Base-by-base conservation (phyloP, 2,329 filamentous ascomycete species). In the Talaromyces sp. region DNA sequence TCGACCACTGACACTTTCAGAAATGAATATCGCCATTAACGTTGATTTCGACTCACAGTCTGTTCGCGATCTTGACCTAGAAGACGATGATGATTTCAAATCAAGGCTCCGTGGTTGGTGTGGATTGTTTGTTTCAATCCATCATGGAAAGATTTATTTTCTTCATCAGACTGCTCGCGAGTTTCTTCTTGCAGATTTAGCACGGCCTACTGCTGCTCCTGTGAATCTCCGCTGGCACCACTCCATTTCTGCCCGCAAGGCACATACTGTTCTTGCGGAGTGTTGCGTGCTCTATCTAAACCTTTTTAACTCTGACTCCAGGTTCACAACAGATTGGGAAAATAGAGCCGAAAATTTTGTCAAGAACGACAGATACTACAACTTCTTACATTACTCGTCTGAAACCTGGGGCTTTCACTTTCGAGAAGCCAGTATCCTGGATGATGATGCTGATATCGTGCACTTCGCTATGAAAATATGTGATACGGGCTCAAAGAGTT, bases 91-190 rank as follows among this genome's bases (percentile, higher is more conserved):
- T 4, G 47, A 50, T 4, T 50, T 50, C 6, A 50, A 24, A 13
- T 14, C 35, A 37, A 47, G 63, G 52, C 24, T 58, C 9, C 33
- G 60, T 31, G 19, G 52, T 41, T 57, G 24, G 60, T 59, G 49
- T 63, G 69, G 70, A 10, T 52, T 71, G 16, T 70, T 72, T 45
- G 41, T 72, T 13, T 66, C 68, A 24, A 62, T 72, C 3, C 41
- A 70, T 37, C 54, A 72, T 13, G 39, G 49, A 9, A 63, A 63
- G 31, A 60, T 72, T 31, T 67, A 71, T 58, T 69, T 72, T 13
- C 65, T 72, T 27, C 70, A 72, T 54, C 68, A 69, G 64, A 71
- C 67, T 10, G 70, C 69, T 59, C 63, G 69, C 39, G 69, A 71
- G 19, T 72, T 71, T 45, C 58, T 71, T 24, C 63, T 68, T 54